Evolutionary conservation across 2,329 filamentous ascomycete genomes (phyloP).

Genomic region (Geosmithia putterillii): DNA sequence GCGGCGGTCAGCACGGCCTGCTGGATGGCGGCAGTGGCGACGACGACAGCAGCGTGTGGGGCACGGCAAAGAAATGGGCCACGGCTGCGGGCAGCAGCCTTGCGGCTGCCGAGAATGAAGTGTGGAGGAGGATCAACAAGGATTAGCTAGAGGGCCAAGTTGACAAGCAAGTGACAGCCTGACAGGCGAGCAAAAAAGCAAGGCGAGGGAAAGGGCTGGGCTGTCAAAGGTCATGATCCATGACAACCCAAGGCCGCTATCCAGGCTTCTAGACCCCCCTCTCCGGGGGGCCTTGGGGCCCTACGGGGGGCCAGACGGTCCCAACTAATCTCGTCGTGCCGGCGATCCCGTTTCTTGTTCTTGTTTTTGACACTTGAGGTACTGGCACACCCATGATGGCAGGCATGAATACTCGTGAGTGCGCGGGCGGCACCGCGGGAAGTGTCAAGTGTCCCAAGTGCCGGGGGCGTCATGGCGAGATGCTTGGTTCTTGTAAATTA

Average conservation of each 20-base stretch:
- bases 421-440: no score
- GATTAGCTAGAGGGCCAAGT: not conserved
- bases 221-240: no score
- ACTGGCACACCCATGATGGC: no score
- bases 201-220: not conserved
- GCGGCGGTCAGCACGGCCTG: not conserved
- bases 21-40: constrained; percentile 1
- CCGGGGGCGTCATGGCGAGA: no score
- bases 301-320: no score
- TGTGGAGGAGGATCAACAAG: constrained; percentile 53
- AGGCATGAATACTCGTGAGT: no score
- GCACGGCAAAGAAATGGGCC: constrained; percentile 44
- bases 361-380: not conserved
- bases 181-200: not conserved
- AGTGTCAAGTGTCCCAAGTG: no score
- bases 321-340: not conserved
- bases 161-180: no score
- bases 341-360: not conserved
- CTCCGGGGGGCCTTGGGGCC: no score
- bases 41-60: constrained; percentile 32
- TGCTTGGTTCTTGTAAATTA: no score
- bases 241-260: no score
- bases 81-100: constrained; percentile 43
- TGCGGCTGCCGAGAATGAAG: constrained; percentile 44
- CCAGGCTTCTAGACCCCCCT: not conserved